Evolutionary conservation across 805 yeast genomes (phyloP), one percentile per base, ranked within the genome.

Genomic region (Hanseniaspora valbyensis): DNA sequence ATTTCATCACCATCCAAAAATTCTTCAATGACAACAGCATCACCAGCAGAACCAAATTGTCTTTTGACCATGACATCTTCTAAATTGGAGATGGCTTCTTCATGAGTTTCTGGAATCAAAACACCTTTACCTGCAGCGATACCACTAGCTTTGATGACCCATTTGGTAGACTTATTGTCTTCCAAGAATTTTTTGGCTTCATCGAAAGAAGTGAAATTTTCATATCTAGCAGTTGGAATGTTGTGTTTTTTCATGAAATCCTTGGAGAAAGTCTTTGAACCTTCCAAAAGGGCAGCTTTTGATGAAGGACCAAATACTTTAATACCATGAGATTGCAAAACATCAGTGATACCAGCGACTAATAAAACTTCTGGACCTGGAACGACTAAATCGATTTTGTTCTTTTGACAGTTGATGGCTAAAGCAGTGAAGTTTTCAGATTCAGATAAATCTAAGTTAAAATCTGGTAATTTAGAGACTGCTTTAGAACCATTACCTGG

Each of bases 331-430:
- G 42, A 14, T 55, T 76, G 69, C 72, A 92, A 88, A 49, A 70
- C 70, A 16, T 80, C 66, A 25, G 89, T 66, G 54, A 92, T 79
- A 46, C 99, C 99, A 61, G 92, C 96, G 29, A 94, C 96, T 55
- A 94, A 73, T 33, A 98, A 97, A 69, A 88, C 95, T 68, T 92
- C 99, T n/a, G 99, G 99, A 30, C 99, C 99, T 33, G 98, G 97
- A 40, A 92, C 73, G 4, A 87, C 97, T 52, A 92, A 71, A 46
- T 72, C 75, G 49, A 92, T 74, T 4, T 75, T 59, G 50, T 89
- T 26, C 76, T 76, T 14, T 72, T 63, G 5, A 96, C 95, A 66
- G 89, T 89, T 53, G 13, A 78, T 69, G 52, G 79, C 85, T 54
- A 92, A 73, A 29, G 69, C 67, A 1, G 73, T 73, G 59, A 92